A percentile compares a stretch with the other conserved stretches of the same genome.
Conservation (phyloP, 106 monocot genomes). For the Acorus gramineus region DNA sequence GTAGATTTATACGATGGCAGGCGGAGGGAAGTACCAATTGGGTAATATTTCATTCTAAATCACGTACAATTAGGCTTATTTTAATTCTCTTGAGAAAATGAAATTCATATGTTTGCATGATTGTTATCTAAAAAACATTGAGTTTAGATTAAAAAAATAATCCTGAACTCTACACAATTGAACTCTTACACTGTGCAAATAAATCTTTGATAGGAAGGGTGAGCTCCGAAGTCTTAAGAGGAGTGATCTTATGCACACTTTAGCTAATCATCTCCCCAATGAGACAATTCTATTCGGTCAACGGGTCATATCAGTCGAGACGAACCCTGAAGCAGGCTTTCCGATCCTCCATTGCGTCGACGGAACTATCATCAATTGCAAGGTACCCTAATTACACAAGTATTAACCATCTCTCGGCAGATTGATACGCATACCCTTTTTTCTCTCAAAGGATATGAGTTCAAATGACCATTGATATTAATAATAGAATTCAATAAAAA, state of each 20-base stretch:
- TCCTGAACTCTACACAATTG: not conserved
- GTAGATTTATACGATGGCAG: too few species aligned
- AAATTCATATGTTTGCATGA: too few species aligned
- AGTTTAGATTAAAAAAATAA: not conserved
- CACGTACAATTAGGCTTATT: too few species aligned
- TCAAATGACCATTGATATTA: too few species aligned
- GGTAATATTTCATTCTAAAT: too few species aligned
- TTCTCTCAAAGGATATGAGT: not conserved
- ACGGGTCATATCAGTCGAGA: slow-evolving; percentile 10
- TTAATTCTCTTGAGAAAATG: too few species aligned
- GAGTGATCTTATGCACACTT: slow-evolving; percentile 39
- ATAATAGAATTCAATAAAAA: too few species aligned
- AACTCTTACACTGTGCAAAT: too few species aligned
- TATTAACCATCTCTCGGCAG: not conserved
- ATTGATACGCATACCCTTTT: slow-evolving; percentile 28
- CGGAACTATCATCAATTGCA: slow-evolving; percentile 5
- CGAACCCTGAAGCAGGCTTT: slow-evolving; percentile 12
- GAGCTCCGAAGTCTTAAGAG: slow-evolving; percentile 38
- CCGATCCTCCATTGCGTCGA: slow-evolving; percentile 16
- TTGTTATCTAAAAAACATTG: not conserved
- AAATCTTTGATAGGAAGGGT: slow-evolving; percentile 5
- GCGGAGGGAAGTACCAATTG: too few species aligned
- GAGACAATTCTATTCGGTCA: slow-evolving; percentile 28
- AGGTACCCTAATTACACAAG: not conserved
- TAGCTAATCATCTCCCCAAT: slow-evolving; percentile 24